Percentiles rank a stretch among this genome's conserved stretches.
phyloP scores from a whole-genome alignment of 805 yeast species.

The Lachancea fermentati region DNA sequence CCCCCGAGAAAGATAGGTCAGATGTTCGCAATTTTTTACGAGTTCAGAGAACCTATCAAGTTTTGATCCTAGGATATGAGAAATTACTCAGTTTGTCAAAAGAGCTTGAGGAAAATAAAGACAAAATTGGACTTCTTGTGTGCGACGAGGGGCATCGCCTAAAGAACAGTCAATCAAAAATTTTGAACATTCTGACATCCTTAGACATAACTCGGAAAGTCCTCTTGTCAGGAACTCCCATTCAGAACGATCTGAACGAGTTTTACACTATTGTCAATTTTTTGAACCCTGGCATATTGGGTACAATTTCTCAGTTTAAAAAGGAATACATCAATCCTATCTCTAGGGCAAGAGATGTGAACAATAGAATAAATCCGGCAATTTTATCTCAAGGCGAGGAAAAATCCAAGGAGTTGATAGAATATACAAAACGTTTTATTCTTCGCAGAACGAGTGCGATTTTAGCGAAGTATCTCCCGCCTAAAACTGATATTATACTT shows the following conservation, averaged over 20 bases:
- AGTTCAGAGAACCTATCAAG: conserved; percentile 66
- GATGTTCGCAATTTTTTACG: conserved; percentile 57
- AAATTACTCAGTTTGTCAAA: conserved; percentile 52
- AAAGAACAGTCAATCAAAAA: conserved; percentile 68
- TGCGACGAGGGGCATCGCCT: conserved; percentile 96
- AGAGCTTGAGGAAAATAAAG: conserved; percentile 41
- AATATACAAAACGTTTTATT: conserved; percentile 58
- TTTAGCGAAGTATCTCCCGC: conserved; percentile 56
- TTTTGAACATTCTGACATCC: conserved; percentile 53
- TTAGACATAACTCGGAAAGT: conserved; percentile 54
- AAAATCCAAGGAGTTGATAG: conserved; percentile 57
- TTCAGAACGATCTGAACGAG: conserved; percentile 85
- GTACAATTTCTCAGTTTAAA: conserved; percentile 53
- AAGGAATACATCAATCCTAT: conserved; percentile 66
- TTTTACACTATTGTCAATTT: conserved; percentile 78
- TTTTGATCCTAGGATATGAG: conserved; percentile 84
- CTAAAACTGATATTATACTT: conserved; percentile 67
- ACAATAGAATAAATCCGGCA: conserved; percentile 46
- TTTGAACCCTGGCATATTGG: conserved; percentile 77
- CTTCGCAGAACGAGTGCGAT: conserved; percentile 65
- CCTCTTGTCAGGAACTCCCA: conserved; percentile 83
- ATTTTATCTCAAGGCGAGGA: conserved; percentile 53
- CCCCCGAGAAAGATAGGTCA: conserved; percentile 48
- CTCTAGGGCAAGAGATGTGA: conserved; percentile 57
- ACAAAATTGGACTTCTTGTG: conserved; percentile 58